These are phyloP conservation scores for Penicillium salamii DNA, from an alignment of 495 filamentous ascomycete genomes.

Conservation along the genomic window DNA sequence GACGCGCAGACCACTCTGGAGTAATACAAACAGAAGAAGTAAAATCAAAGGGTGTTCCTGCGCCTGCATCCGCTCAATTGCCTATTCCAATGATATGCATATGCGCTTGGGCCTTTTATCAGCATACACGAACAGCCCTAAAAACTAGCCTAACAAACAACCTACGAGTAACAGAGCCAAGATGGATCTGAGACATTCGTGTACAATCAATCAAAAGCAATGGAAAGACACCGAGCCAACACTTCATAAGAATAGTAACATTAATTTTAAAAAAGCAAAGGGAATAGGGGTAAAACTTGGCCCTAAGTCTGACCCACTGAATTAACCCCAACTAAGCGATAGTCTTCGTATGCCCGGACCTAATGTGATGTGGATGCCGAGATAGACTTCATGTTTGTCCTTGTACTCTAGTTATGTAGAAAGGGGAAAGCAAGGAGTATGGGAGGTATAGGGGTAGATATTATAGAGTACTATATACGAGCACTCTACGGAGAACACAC, in stretches of 20 bases:
- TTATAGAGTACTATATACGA: no score
- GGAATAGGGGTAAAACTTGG: slow-evolving; percentile 5
- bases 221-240: background rate
- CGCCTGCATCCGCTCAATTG: background rate
- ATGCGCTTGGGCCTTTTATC: slow-evolving; percentile 5
- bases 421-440: background rate
- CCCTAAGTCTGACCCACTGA: background rate
- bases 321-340: slow-evolving; percentile 1
- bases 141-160: no score
- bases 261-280: background rate
- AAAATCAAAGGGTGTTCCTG: background rate
- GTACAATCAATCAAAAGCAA: slow-evolving; percentile 1
- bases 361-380: background rate
- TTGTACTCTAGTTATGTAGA: background rate
- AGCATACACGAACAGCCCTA: background rate
- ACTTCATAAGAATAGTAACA: background rate
- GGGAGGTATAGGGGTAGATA: background rate
- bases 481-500: no score
- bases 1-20: slow-evolving; percentile 2
- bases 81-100: slow-evolving; percentile 5
- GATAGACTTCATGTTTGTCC: background rate
- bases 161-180: no score
- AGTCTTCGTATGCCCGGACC: background rate
- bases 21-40: no score
- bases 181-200: background rate